Percentiles rank a stretch among this genome's conserved stretches.
phyloP scores from a whole-genome alignment of 2,329 filamentous ascomycete genomes.

The Aspergillus japonicus region DNA sequence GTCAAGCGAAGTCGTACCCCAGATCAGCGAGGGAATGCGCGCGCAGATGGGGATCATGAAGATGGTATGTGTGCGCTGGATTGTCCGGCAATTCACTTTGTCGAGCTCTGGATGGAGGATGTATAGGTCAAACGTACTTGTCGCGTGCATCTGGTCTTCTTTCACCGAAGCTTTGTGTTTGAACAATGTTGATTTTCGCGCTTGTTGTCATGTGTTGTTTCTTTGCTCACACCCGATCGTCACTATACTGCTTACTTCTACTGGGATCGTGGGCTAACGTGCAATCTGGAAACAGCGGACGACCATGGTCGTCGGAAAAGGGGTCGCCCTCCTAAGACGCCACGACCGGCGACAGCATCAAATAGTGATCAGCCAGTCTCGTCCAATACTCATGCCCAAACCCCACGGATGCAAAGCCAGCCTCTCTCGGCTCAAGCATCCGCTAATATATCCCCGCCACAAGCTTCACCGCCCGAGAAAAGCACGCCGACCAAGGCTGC shows the following conservation, averaged over 20 bases:
- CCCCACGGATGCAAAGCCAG: conserved; percentile 43
- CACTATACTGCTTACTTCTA: conserved; percentile 1
- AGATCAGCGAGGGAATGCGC: conserved; percentile 60
- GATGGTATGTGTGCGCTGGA: conserved; percentile 64
- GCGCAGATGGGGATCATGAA: conserved; percentile 61
- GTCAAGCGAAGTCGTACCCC: conserved; percentile 79
- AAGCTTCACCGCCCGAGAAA: conserved; percentile 65
- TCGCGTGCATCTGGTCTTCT: neutral
- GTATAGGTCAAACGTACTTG: conserved; percentile 1
- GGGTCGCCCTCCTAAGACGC: conserved; percentile 51
- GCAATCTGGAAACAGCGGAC: conserved; percentile 24
- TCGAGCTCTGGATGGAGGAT: conserved; percentile 1
- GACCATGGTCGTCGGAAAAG: conserved; percentile 50
- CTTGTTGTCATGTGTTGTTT: conserved; percentile 2
- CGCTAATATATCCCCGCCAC: conserved; percentile 53
- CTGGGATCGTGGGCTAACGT: conserved; percentile 18
- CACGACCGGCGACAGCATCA: conserved; percentile 37
- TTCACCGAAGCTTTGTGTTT: conserved; percentile 19
- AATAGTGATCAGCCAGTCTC: conserved; percentile 32
- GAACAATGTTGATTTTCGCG: neutral
- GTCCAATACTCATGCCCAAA: conserved; percentile 36
- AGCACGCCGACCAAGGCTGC: conserved; percentile 73
- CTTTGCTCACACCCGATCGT: neutral
- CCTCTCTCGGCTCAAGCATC: conserved; percentile 31
- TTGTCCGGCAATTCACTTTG: conserved; percentile 28